Evolutionary conservation across 2,329 filamentous ascomycete genomes (phyloP), one percentile per base, ranked within the genome.

Genomic region (Zymoseptoria pseudotritici): DNA sequence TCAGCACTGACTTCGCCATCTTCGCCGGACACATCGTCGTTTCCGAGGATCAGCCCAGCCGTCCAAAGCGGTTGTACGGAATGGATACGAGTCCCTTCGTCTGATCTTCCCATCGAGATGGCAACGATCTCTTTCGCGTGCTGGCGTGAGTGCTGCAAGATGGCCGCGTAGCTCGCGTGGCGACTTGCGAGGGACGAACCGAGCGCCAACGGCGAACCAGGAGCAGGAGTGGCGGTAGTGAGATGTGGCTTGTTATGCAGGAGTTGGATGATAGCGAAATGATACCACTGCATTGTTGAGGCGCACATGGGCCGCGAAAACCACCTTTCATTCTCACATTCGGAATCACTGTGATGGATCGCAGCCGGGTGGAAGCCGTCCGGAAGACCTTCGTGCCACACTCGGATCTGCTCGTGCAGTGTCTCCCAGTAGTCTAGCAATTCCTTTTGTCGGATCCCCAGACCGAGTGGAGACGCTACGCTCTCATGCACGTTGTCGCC

Each of bases 261-360:
- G 0, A 88, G 70, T 4, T 86, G 78, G 10, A 87, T 83, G 51
- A 82, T 79, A 0, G 83, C 83, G 75, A 87, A 86, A 66, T 87
- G 82, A 63, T 85, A 87, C 58, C 79, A 80, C 65, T 86, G 84
- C 79, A 87, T 86, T 19, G 64, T 86, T 87, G 61, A 80, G 80
- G 66, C 86, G 84, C 79, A 87, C 87, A 1, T 84, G 83, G 2
- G 84, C 84, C 0, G 82, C 84, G 71, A 84, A 7, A 17, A 46
- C 36, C 36, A 46, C 13, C 13, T 46, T 46, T 46, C 36, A n/a
- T 46, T 46, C 6, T 46, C 36, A 88, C 78, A 87, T 76, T 56
- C 80, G 80, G 70, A 85, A 86, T 84, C 85, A 88, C 11, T 86
- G 58, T 21, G 11, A 82, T 73, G 51, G 78, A 66, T 76, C 8